phyloP scores from a whole-genome alignment of 108 stramenopile genomes.

The Thalassiosira profunda region DNA sequence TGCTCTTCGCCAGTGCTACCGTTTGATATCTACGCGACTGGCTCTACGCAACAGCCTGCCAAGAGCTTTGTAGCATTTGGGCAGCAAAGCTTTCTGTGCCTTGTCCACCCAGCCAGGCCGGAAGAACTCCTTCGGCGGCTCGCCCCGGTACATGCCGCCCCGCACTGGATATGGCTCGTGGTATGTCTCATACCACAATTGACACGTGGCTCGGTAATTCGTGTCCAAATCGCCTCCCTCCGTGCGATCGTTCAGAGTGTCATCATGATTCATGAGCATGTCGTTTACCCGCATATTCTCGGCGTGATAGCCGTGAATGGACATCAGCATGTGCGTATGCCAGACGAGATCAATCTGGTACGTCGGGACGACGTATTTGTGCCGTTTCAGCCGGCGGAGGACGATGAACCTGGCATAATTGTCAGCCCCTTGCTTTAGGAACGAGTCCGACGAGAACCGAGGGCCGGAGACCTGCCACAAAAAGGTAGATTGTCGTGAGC shows the following conservation, averaged over 20 bases:
- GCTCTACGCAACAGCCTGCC: too few species aligned
- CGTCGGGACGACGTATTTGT: slow-evolving; percentile 51
- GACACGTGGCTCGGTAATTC: slow-evolving; percentile 37
- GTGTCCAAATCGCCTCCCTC: slow-evolving; percentile 46
- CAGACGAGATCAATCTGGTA: slow-evolving; percentile 72
- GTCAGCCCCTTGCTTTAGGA: slow-evolving; percentile 40
- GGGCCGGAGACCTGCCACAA: slow-evolving; percentile 62
- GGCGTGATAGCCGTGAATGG: slow-evolving; percentile 26
- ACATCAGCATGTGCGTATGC: slow-evolving; percentile 60
- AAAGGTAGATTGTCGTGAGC: slow-evolving; percentile 53
- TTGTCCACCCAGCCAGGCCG: too few species aligned
- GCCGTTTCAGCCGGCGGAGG: slow-evolving; percentile 4
- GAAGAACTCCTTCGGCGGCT: slow-evolving; percentile 53
- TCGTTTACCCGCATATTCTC: slow-evolving; percentile 51
- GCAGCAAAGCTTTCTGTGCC: too few species aligned
- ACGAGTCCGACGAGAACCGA: slow-evolving; percentile 26
- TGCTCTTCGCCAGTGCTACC: too few species aligned
- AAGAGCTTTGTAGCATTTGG: too few species aligned
- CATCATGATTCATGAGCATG: slow-evolving; percentile 54
- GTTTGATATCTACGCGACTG: too few species aligned
- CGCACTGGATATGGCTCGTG: slow-evolving; percentile 36
- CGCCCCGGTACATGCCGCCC: slow-evolving; percentile 77
- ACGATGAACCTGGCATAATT: slow-evolving; percentile 47
- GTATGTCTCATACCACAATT: slow-evolving; percentile 52
- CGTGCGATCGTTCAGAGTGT: slow-evolving; percentile 59